These are phyloP conservation scores for Xerocomus spinulosus DNA, from an alignment of 768 basidiomycete genomes.

Conservation along the genomic window DNA sequence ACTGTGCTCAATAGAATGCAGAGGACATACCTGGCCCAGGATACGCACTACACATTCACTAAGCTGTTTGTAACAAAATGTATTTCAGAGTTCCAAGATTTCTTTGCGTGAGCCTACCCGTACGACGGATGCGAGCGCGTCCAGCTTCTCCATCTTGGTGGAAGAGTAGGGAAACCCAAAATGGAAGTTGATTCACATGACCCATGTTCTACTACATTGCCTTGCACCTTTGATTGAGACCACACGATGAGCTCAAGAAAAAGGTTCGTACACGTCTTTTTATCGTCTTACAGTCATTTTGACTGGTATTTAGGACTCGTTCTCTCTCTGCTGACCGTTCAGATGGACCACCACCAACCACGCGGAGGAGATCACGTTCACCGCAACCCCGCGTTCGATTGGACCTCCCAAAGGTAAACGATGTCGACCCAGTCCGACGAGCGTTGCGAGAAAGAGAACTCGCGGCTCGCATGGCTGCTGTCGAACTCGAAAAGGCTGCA, in stretches of 20 bases:
- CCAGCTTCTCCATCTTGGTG: conserved; percentile 45
- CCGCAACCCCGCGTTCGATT: conserved; percentile 30
- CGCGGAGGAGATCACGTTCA: conserved; percentile 41
- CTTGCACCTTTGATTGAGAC: conserved; percentile 17
- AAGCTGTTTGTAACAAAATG: conserved; percentile 39
- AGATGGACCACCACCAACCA: conserved; percentile 37
- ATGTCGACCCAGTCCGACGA: conserved; percentile 73
- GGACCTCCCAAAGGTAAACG: conserved; percentile 50
- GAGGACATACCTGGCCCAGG: conserved; percentile 78
- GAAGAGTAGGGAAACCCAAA: not conserved
- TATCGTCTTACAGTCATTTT: not conserved
- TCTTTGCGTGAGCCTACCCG: conserved; percentile 37
- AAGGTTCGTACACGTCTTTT: conserved; percentile 23
- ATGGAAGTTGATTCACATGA: conserved; percentile 14
- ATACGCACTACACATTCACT: conserved; percentile 65
- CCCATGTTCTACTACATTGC: not conserved
- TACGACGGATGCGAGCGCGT: conserved; percentile 48
- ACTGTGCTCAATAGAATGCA: too few species aligned
- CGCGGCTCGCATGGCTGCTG: conserved; percentile 63
- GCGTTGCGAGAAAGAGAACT: conserved; percentile 78
- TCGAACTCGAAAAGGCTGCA: conserved; percentile 58
- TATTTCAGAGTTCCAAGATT: not conserved
- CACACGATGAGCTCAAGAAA: conserved; percentile 43
- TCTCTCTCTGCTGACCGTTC: conserved; percentile 39
- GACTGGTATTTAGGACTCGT: conserved; percentile 38